Evolutionary conservation across 768 basidiomycete genomes (phyloP).

Genomic region (Suillus paluster): DNA sequence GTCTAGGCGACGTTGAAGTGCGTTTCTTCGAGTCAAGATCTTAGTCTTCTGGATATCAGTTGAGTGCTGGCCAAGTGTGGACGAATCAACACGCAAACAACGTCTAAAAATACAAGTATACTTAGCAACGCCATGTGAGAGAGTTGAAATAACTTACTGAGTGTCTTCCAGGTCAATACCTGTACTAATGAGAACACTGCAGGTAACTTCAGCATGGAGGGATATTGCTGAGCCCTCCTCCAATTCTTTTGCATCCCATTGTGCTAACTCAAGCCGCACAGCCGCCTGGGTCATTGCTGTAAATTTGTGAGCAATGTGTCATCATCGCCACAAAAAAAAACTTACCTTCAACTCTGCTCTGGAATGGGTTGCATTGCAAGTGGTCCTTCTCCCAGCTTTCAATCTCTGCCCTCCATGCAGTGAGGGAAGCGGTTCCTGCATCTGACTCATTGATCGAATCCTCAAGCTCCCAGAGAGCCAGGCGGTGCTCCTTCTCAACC

Average conservation of each 20-base stretch:
- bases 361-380: conserved; percentile 17
- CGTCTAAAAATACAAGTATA: neutral
- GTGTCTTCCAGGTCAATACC: conserved; percentile 39
- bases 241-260: conserved; percentile 24
- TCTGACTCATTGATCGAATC: neutral
- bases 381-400: conserved; percentile 16
- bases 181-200: conserved; percentile 30
- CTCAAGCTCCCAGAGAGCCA: neutral
- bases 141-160: conserved; percentile 33
- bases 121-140: neutral
- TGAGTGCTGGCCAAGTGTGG: neutral
- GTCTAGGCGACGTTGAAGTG: neutral
- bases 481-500: neutral
- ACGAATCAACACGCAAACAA: neutral
- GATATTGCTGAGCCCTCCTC: neutral
- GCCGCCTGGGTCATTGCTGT: conserved; percentile 15
- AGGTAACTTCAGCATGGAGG: conserved; percentile 15
- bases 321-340: too few species aligned
- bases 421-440: neutral
- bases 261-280: conserved; percentile 24
- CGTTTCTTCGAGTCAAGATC: neutral
- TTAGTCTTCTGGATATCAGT: neutral
- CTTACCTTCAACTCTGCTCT: conserved; percentile 3
- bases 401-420: conserved; percentile 7
- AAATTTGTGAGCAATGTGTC: neutral